phyloP scores from a whole-genome alignment of 345 rosid species.

The Atalantia buxifolia region DNA sequence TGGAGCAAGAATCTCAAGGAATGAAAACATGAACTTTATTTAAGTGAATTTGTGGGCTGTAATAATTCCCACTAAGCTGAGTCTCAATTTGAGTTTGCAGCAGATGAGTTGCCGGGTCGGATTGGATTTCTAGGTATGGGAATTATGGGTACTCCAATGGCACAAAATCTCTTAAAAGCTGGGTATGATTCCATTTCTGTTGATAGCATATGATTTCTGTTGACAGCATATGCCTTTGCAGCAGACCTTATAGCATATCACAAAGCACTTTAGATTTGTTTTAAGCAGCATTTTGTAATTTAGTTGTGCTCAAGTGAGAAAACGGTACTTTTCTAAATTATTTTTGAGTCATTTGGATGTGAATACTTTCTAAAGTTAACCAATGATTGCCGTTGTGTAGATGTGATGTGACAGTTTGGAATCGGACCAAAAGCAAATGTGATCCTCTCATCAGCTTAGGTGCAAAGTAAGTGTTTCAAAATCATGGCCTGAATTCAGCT shows the following conservation, averaged over 20 bases:
- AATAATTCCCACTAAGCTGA: not conserved
- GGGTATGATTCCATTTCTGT: constrained; percentile 46
- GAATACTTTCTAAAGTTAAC: constrained; percentile 4
- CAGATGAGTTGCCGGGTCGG: constrained; percentile 33
- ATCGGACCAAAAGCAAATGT: constrained; percentile 90
- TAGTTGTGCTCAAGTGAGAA: not conserved
- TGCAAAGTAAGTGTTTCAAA: constrained; percentile 61
- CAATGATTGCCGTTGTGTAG: constrained; percentile 32
- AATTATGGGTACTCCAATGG: constrained; percentile 96
- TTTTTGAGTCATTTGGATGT: not conserved
- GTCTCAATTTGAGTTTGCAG: constrained; percentile 21
- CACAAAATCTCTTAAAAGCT: constrained; percentile 84
- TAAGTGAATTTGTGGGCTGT: not conserved
- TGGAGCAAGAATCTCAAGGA: not conserved
- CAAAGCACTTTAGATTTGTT: not conserved
- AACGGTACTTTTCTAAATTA: not conserved
- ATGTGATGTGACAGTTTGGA: constrained; percentile 89
- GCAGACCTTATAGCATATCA: not conserved
- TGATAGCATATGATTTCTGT: not conserved
- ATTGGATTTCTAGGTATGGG: constrained; percentile 94
- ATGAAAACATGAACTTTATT: not conserved
- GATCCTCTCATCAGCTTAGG: constrained; percentile 80
- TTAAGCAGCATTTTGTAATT: not conserved
- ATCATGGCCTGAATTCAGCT: not conserved
- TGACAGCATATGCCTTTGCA: not conserved